Evolutionary conservation across 2,329 filamentous ascomycete genomes (phyloP).

Genomic region (Calonectria hongkongensis): DNA sequence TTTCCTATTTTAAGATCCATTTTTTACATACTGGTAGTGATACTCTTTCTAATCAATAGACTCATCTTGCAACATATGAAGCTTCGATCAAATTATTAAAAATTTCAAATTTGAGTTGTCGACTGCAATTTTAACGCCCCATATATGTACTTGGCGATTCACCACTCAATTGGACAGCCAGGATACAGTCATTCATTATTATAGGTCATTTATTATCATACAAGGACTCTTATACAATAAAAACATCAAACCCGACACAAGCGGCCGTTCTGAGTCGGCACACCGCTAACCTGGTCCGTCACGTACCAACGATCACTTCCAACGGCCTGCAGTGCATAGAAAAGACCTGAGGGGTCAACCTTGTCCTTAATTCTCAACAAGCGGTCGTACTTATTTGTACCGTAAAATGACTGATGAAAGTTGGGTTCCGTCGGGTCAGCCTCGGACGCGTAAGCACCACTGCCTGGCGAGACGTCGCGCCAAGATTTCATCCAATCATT

Average conservation of each 20-base stretch:
- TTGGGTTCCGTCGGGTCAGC: conserved; percentile 48
- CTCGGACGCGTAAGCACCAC: conserved; percentile 50
- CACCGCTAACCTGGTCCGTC: conserved; percentile 43
- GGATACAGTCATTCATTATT: too few species aligned
- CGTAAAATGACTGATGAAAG: conserved; percentile 51
- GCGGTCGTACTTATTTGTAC: conserved; percentile 44
- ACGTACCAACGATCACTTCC: conserved; percentile 51
- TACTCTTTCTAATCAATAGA: too few species aligned
- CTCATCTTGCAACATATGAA: too few species aligned
- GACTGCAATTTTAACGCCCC: too few species aligned
- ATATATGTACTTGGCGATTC: too few species aligned
- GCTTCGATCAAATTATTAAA: too few species aligned
- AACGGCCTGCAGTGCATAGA: conserved; percentile 48
- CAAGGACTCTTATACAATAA: not conserved
- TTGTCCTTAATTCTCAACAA: conserved; percentile 47
- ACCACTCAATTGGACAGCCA: too few species aligned
- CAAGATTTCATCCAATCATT: conserved; percentile 55
- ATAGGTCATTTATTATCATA: not conserved
- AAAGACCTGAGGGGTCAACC: conserved; percentile 47
- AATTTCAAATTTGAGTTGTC: too few species aligned
- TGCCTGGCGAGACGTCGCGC: conserved; percentile 46
- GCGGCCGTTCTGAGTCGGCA: conserved; percentile 51
- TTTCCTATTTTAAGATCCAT: too few species aligned
- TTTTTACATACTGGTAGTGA: too few species aligned
- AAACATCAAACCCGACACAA: conserved; percentile 42